Evolutionary conservation across 2,329 filamentous ascomycete genomes (phyloP), one percentile per base, ranked within the genome.

Genomic region (Alternaria metachromatica): DNA sequence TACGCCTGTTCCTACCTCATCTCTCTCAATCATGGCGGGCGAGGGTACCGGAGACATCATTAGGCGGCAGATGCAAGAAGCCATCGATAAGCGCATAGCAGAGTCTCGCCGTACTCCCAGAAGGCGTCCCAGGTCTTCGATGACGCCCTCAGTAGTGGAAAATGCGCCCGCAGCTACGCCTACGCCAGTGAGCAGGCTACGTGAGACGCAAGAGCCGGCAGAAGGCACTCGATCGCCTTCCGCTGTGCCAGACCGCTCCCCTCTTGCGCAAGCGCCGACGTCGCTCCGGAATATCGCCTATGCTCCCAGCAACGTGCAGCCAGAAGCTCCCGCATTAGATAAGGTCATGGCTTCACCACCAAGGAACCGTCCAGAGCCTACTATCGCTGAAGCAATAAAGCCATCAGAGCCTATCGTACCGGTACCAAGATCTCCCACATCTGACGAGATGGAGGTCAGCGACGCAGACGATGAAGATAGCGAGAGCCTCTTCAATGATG

Each of bases 141-240:
- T 49, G n/a, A 61, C 51, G 5, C 51, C 65, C 21, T 59, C 65
- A 26, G 5, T 25, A 4, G 9, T 28, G 49, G 49, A 8, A 10
- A 18, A 57, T 10, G 60, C 55, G 15, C 20, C 41, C 13, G 10
- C 50, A 25, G 18, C 20, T 30, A 46, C 48, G 25, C 54, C 56
- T 6, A 59, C 44, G 6, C 41, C 59, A 10, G 33, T 59, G 18
- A 54, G 53, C 30, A 64, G 62, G 45, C 18, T 67, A 10, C 46
- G 58, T 2, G 41, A 46, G 13, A 53, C 54, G 11, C 51, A 59
- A 18, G 46, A 57, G 11, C 53, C 55, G 9, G 44, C 66, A 25
- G 69, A 72, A 55, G 75, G 76, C 11, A 78, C 77, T 23, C 67
- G 77, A 45, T 79, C 77, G 6, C 77, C 78, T 3, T 80, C 78